Evolutionary conservation across 2,329 filamentous ascomycete species (phyloP), one percentile per base, ranked within the genome.

Genomic region (Cryphonectria japonica): DNA sequence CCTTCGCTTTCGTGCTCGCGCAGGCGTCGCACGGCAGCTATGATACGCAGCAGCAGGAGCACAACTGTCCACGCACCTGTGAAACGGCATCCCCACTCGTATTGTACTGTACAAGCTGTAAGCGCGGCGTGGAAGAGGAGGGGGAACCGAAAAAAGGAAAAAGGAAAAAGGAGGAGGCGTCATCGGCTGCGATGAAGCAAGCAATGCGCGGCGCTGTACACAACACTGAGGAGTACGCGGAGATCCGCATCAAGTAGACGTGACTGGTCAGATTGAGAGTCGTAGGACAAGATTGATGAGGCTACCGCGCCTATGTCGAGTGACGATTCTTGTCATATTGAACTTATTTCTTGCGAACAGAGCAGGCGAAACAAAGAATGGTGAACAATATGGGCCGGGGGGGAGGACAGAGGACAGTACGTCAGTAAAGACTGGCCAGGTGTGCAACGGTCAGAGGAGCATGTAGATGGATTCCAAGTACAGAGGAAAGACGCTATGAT

Each of bases 1-100:
- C 67, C 72, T 70, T 63, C 67, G 76, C 75, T 77, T 75, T 76
- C 76, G 74, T 76, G 75, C 73, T 75, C 77, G 75, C 76, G 75
- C 75, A 76, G 74, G 75, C 73, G 74, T 81, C 60, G 73, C 76
- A 80, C 79, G 43, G 68, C 72, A 74, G 72, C 71, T 69, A 74
- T 73, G 70, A 69, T 69, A 57, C 70, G 75, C 76, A 76, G 77
- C 77, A 76, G 77, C 75, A 78, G 77, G 78, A 76, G 73, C 54
- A 26, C 37, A 66, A 62, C 26, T 63, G 61, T 43, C 64, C 70
- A 70, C 37, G 68, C 70, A 69, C 67, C 61, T 54, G 72, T 73
- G 72, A 37, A 70, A 69, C 70, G 50, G 66, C 32, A 60, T 67
- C 62, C 50, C 60, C 67, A 69, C 59, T 68, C 67, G 66, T 64